Evolutionary conservation across 2,329 filamentous ascomycete species (phyloP).

Genomic region (Fusarium paranaense): DNA sequence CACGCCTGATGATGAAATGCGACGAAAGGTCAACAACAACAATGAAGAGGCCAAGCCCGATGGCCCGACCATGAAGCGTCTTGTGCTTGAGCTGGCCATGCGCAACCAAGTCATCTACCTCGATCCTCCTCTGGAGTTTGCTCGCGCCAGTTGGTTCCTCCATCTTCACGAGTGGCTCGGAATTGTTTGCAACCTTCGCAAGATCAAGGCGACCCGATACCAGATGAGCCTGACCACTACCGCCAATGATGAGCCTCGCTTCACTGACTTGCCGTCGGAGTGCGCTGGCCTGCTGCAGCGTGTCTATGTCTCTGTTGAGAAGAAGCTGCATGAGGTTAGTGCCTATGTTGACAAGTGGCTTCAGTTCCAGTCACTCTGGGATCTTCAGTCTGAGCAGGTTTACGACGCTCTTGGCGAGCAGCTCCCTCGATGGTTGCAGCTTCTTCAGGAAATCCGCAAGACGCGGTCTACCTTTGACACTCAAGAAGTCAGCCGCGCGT

Average conservation of each 20-base stretch:
- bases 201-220: constrained; percentile 95
- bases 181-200: constrained; percentile 89
- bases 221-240: constrained; percentile 84
- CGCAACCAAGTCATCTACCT: constrained; percentile 97
- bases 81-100: constrained; percentile 96
- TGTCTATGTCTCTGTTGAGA: constrained; percentile 87
- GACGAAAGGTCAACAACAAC: constrained; percentile 60
- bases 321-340: constrained; percentile 82
- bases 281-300: constrained; percentile 83
- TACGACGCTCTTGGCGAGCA: constrained; percentile 93
- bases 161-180: constrained; percentile 95
- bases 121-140: constrained; percentile 91
- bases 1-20: constrained; percentile 62
- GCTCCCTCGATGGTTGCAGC: constrained; percentile 90
- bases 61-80: constrained; percentile 74
- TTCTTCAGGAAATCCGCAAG: constrained; percentile 97
- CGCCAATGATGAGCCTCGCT: constrained; percentile 75
- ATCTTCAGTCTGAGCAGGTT: constrained; percentile 94
- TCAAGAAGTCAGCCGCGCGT: constrained; percentile 90
- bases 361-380: constrained; percentile 98
- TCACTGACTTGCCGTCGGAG: constrained; percentile 84
- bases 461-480: constrained; percentile 97
- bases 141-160: constrained; percentile 91
- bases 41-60: constrained; percentile 62
- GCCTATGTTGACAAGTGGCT: constrained; percentile 97